A percentile compares a stretch with the other conserved stretches of the same genome.
These are phyloP conservation scores for Rhipidocladum racemiflorum DNA, from an alignment of 176 grass and related monocot species.

Conservation along the genomic window DNA sequence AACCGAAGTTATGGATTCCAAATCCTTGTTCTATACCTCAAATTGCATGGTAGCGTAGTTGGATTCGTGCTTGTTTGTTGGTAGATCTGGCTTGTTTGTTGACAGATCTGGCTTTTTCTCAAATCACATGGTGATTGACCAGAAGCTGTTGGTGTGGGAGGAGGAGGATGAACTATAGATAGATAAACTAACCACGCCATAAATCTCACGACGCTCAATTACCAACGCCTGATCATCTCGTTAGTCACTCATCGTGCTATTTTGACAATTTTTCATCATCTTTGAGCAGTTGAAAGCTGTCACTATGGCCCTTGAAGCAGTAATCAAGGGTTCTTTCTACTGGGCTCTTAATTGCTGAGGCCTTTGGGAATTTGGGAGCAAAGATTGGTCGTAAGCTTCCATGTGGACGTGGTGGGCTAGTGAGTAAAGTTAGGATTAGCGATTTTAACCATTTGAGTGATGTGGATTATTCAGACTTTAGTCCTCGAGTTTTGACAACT, in stretches of 20 bases:
- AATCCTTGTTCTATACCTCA: too few relatives aligned
- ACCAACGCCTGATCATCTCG: conserved; percentile 5
- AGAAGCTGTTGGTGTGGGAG: background rate
- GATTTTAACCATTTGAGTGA: background rate
- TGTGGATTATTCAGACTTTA: background rate
- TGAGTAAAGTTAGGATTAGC: background rate
- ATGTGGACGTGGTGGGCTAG: background rate
- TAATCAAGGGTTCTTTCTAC: background rate
- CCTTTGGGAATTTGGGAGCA: background rate
- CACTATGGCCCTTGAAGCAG: background rate
- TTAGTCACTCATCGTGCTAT: background rate
- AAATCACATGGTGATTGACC: too few relatives aligned
- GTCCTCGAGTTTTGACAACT: background rate
- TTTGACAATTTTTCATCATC: background rate
- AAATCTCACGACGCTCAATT: conserved; percentile 26
- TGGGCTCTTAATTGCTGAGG: background rate
- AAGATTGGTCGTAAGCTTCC: background rate
- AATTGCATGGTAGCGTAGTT: too few relatives aligned
- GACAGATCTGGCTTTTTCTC: too few relatives aligned
- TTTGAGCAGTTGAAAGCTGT: conserved; percentile 14
- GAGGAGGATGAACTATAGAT: background rate
- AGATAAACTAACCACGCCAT: background rate
- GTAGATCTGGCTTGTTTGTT: too few relatives aligned
- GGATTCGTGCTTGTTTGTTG: too few relatives aligned
- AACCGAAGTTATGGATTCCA: too few relatives aligned